Conservation (phyloP, 1,139 yeast species). For the Geotrichum phurueaensis region DNA sequence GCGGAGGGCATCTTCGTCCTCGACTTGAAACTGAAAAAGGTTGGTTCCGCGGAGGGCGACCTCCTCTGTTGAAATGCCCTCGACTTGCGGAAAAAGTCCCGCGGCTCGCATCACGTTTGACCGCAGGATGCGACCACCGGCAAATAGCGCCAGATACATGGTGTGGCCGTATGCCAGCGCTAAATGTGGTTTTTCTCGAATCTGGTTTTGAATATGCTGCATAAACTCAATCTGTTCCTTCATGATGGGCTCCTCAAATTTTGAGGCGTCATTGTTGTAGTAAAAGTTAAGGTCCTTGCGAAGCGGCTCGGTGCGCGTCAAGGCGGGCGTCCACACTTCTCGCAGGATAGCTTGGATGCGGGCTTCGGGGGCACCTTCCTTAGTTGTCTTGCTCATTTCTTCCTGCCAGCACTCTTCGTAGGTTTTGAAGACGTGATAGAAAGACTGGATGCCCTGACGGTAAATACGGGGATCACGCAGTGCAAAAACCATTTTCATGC, state of each 20-base stretch:
- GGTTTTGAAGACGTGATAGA: conserved; percentile 67
- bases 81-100: conserved; percentile 69
- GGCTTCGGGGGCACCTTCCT: conserved; percentile 35
- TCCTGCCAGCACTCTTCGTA: conserved; percentile 46
- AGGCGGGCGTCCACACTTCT: conserved; percentile 65
- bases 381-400: conserved; percentile 35
- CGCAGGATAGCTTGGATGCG: conserved; percentile 39
- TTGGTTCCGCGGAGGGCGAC: conserved; percentile 59
- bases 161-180: conserved; percentile 82
- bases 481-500: conserved; percentile 67
- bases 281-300: conserved; percentile 62
- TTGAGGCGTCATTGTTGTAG: conserved; percentile 50
- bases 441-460: conserved; percentile 75
- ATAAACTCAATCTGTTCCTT: conserved; percentile 57
- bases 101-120: conserved; percentile 60
- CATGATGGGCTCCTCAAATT: conserved; percentile 53
- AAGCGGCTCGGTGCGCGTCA: conserved; percentile 56
- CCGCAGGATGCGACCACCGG: conserved; percentile 75
- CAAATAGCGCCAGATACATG: conserved; percentile 77
- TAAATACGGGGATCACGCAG: conserved; percentile 67
- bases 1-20: conserved; percentile 62
- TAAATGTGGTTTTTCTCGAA: conserved; percentile 60
- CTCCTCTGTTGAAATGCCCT: conserved; percentile 57
- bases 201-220: conserved; percentile 51
- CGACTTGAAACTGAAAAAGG: conserved; percentile 58